Percentiles rank a stretch among this genome's conserved stretches.
Conservation (phyloP, 2,329 filamentous ascomycete species). For the Sphaerulina musiva region DNA sequence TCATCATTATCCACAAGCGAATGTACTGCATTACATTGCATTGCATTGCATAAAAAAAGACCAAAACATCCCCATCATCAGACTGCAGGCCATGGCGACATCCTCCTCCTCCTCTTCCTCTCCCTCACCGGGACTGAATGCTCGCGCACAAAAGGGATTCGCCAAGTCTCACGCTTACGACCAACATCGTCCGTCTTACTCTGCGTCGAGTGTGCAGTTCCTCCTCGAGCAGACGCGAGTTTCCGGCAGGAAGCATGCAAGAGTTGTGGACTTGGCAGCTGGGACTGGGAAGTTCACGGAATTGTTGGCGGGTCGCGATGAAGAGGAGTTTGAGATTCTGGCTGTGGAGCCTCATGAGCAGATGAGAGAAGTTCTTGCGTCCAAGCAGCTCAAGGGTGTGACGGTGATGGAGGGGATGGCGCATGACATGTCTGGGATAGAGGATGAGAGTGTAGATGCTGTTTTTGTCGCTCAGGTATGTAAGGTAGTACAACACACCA, state of each 20-base stretch:
- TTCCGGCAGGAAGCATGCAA: conserved; percentile 40
- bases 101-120: too few relatives aligned
- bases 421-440: conserved; percentile 48
- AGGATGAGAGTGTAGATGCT: conserved; percentile 56
- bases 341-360: conserved; percentile 58
- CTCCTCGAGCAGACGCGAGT: conserved; percentile 55
- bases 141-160: conserved; percentile 49
- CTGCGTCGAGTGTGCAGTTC: conserved; percentile 49
- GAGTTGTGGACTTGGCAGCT: conserved; percentile 58
- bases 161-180: conserved; percentile 60
- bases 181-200: conserved; percentile 61
- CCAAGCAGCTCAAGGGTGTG: conserved; percentile 53
- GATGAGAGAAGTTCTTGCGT: conserved; percentile 58
- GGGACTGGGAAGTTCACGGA: conserved; percentile 68
- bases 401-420: conserved; percentile 54
- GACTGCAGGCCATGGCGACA: background rate
- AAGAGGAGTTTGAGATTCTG: conserved; percentile 55
- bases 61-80: background rate
- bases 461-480: conserved; percentile 62
- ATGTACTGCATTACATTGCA: background rate
- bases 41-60: background rate
- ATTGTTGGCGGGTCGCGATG: conserved; percentile 49
- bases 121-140: conserved; percentile 14
- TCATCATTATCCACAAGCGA: too few relatives aligned
- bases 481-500: background rate